phyloP scores from a whole-genome alignment of 2,329 filamentous ascomycete genomes.

The Fusarium nodosum region DNA sequence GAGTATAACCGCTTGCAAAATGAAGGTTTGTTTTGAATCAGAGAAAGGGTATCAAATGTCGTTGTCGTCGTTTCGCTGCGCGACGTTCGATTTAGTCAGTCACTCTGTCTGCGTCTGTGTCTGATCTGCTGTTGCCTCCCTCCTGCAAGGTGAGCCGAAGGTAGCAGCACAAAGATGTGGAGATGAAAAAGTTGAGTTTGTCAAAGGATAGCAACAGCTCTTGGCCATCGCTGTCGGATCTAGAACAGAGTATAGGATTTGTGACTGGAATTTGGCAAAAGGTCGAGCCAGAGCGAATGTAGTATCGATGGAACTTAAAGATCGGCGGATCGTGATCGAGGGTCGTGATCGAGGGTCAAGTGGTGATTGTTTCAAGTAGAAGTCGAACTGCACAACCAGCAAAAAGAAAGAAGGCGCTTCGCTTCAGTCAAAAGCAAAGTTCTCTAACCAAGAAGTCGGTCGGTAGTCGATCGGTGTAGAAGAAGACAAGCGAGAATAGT shows the following conservation, averaged over 20 bases:
- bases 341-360: conserved; percentile 14
- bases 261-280: conserved; percentile 29
- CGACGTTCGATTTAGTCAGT: conserved; percentile 37
- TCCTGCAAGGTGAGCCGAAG: conserved; percentile 35
- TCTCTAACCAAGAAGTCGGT: conserved; percentile 34
- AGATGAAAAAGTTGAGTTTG: conserved; percentile 27
- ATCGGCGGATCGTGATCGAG: conserved; percentile 26
- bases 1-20: conserved; percentile 19
- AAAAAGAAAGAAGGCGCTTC: conserved; percentile 13
- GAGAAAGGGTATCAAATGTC: conserved; percentile 35
- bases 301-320: conserved; percentile 13
- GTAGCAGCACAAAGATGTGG: conserved; percentile 36
- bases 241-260: conserved; percentile 36
- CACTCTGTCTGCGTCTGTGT: neutral
- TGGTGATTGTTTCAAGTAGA: conserved; percentile 27
- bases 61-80: conserved; percentile 36
- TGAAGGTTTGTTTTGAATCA: conserved; percentile 18
- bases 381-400: conserved; percentile 25
- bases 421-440: conserved; percentile 29
- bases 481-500: conserved; percentile 38
- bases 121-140: conserved; percentile 37
- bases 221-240: conserved; percentile 48
- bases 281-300: conserved; percentile 22
- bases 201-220: conserved; percentile 37
- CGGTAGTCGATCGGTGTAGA: conserved; percentile 15